Percentiles rank a stretch among this genome's conserved stretches.
Conservation (phyloP, 2,329 filamentous ascomycete genomes). For the Epichloe aotearoae region DNA sequence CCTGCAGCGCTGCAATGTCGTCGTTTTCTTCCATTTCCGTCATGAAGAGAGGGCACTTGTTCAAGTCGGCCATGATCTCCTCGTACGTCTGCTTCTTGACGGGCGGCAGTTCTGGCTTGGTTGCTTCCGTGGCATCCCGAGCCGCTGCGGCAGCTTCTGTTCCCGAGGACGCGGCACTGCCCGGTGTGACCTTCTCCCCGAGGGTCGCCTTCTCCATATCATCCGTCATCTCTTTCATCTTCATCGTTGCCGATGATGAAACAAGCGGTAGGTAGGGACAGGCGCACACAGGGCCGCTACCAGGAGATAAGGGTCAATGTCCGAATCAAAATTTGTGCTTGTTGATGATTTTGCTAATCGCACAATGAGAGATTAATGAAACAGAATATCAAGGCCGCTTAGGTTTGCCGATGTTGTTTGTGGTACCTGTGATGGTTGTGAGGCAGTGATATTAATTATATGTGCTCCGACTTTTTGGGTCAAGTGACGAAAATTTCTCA, state of each 20-base stretch:
- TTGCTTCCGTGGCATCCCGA: conserved; percentile 10
- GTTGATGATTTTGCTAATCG: too few relatives aligned
- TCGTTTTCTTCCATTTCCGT: conserved; percentile 79
- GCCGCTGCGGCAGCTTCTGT: neutral
- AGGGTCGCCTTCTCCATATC: conserved; percentile 24
- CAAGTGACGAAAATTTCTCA: too few relatives aligned
- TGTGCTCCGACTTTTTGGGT: too few relatives aligned
- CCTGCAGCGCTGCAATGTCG: conserved; percentile 74
- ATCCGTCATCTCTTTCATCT: conserved; percentile 30
- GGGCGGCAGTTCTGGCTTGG: conserved; percentile 34
- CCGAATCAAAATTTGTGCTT: too few relatives aligned
- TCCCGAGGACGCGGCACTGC: neutral
- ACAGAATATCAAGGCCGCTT: too few relatives aligned
- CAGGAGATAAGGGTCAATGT: too few relatives aligned
- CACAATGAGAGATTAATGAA: too few relatives aligned
- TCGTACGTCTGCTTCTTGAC: conserved; percentile 34
- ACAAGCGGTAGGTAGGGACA: neutral
- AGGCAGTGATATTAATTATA: too few relatives aligned
- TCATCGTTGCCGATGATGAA: conserved; percentile 14
- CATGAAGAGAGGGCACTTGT: conserved; percentile 80
- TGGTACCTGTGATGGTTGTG: too few relatives aligned
- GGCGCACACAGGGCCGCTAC: neutral
- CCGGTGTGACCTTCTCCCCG: conserved; percentile 2
- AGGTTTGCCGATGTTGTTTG: too few relatives aligned
- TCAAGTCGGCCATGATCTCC: conserved; percentile 43